A percentile compares a stretch with the other conserved stretches of the same genome.
These are phyloP conservation scores for Tuber magnatum DNA, from an alignment of 495 filamentous ascomycete genomes.

Conservation along the genomic window DNA sequence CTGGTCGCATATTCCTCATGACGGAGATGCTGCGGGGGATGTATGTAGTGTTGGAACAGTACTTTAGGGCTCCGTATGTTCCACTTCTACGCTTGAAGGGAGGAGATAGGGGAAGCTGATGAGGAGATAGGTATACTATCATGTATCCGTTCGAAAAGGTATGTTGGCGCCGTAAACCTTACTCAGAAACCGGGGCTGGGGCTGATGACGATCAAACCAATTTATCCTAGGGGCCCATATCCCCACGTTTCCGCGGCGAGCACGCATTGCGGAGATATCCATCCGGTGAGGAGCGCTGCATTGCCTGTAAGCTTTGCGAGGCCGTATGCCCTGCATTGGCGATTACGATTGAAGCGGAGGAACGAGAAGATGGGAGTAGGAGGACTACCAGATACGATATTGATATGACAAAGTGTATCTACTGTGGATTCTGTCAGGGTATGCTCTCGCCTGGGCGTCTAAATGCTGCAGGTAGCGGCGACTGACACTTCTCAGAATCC, in stretches of 20 bases:
- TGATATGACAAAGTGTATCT: conserved; percentile 99
- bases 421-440: conserved; percentile 93
- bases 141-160: conserved; percentile 97
- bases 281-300: conserved; percentile 95
- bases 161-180: conserved; percentile 15
- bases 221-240: conserved; percentile 68
- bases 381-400: conserved; percentile 97
- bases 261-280: conserved; percentile 93
- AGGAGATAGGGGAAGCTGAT: conserved; percentile 7
- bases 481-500: conserved; percentile 53
- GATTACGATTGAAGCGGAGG: conserved; percentile 97
- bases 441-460: neutral
- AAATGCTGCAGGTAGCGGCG: neutral
- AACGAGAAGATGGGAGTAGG: conserved; percentile 88
- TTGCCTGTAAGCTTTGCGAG: conserved; percentile 98
- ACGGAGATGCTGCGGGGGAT: conserved; percentile 94
- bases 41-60: conserved; percentile 97
- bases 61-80: conserved; percentile 92
- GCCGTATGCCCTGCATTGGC: conserved; percentile 89
- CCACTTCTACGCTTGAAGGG: neutral
- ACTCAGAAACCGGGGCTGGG: neutral
- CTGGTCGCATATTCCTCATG: conserved; percentile 85
- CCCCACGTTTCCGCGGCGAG: conserved; percentile 93
- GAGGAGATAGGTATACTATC: conserved; percentile 71
- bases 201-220: conserved; percentile 21